Base-by-base conservation (phyloP, 1,139 yeast genomes). In the Hyphopichia buzzinii region DNA sequence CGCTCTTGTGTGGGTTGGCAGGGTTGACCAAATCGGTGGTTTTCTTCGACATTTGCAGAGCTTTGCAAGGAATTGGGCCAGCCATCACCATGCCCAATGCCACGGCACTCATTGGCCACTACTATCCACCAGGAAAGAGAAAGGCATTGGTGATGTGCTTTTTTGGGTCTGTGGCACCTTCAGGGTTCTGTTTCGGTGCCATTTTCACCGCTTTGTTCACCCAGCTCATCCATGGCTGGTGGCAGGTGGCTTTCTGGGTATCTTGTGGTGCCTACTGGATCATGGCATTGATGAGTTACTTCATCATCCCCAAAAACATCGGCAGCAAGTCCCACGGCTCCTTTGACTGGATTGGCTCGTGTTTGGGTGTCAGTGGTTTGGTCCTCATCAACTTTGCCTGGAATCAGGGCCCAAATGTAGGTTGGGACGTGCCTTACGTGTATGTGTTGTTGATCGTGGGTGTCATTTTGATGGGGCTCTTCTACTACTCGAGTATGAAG, bases 331-430 rank as follows among this genome's bases (percentile, higher is more conserved):
- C 49, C 19, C 43, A 30, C 28, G 57, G 47, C 12, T 39, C 35
- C 46, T 77, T 71, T 50, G 85, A 81, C 55, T 67, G 61, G 46
- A 48, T 51, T 33, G 83, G 84, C 1, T 63, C 74, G 1, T 23
- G 67, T 1, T 43, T 62, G 3, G 81, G 81, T 6, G 70, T 78
- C 3, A 33, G 56, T 11, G 81, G 81, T 0, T 52, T 79, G 32
- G 60, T 78, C 2, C 55, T 77, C 29, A 63, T 77, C 42, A 74
- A 76, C 46, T 69, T 78, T 43, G 73, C 82, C 1, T 77, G 80
- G 71, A 79, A 79, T 46, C 81, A 80, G 47, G 85, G 80, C 7
- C 83, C 86, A 0, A 69, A 67, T 21, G 75, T 72, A 3, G 84
- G 81, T 4, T 79, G 84, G 83, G 52, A 62, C 3, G 50, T 36